Evolutionary conservation across 176 grass and related monocot species (phyloP).

Genomic region (Lolium multiflorum): DNA sequence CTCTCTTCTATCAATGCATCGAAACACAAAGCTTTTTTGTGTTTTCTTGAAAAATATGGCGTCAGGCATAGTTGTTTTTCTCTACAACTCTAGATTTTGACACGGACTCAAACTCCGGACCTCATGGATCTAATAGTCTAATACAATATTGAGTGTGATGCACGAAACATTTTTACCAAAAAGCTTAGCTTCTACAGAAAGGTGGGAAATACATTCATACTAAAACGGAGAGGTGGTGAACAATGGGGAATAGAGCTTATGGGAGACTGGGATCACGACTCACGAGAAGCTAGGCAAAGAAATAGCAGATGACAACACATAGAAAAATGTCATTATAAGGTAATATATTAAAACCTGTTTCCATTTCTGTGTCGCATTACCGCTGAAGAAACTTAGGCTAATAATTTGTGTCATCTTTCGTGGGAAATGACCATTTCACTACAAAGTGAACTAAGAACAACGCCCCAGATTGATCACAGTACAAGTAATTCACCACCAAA

Average conservation of each 20-base stretch:
- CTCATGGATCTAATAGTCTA: background rate
- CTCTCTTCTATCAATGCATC: background rate
- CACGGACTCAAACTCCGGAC: background rate
- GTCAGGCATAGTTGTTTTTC: background rate
- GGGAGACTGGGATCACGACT: background rate
- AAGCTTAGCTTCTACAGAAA: slow-evolving; percentile 12
- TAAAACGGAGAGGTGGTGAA: background rate
- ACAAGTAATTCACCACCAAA: background rate
- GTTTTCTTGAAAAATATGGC: background rate
- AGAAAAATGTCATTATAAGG: slow-evolving; percentile 1
- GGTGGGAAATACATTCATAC: slow-evolving; percentile 1
- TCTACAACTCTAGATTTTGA: background rate
- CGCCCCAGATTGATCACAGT: background rate
- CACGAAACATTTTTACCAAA: slow-evolving; percentile 7
- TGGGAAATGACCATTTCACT: slow-evolving; percentile 5
- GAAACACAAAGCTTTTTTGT: background rate
- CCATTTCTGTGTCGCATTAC: background rate
- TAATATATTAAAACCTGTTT: slow-evolving; percentile 16
- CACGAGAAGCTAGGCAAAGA: slow-evolving; percentile 1
- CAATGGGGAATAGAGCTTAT: background rate
- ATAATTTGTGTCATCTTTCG: background rate
- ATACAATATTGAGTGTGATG: slow-evolving; percentile 7
- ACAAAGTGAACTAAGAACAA: slow-evolving; percentile 35
- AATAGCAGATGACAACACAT: slow-evolving; percentile 20
- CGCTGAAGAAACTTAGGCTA: slow-evolving; percentile 23